These are phyloP conservation scores for Kazachstania sp. DNA, from an alignment of 1,139 yeast species.

Conservation along the genomic window DNA sequence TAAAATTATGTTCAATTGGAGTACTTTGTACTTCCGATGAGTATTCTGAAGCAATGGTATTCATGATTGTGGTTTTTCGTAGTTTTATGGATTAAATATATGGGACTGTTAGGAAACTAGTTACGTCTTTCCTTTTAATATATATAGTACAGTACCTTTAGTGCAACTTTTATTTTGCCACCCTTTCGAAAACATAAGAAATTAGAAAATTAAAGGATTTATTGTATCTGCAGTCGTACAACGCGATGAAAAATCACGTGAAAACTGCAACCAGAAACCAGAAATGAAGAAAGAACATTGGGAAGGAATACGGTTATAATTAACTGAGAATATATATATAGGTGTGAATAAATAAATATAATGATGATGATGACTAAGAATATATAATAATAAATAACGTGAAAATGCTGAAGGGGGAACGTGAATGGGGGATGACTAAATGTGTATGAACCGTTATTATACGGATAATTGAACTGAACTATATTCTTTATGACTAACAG, in stretches of 20 bases:
- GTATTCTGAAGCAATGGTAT: conserved; percentile 55
- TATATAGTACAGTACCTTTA: background rate
- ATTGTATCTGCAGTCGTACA: background rate
- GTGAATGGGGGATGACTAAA: no score
- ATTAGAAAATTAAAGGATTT: background rate
- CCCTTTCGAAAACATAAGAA: background rate
- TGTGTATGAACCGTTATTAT: background rate
- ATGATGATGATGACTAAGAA: no score
- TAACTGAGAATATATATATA: no score
- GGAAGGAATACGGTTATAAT: no score
- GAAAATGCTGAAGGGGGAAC: no score
- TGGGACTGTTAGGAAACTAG: no score
- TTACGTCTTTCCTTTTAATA: no score
- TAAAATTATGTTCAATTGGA: conserved; percentile 89
- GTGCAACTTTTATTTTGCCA: conserved; percentile 1
- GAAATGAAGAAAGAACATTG: no score
- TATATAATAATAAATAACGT: no score
- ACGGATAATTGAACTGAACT: background rate
- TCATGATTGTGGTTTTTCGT: conserved; percentile 7
- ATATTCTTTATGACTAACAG: background rate
- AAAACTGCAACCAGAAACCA: no score
- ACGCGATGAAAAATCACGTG: background rate
- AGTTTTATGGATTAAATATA: no score
- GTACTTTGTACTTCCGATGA: conserved; percentile 40
- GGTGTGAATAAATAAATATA: no score